Evolutionary conservation across 2,329 filamentous ascomycete species (phyloP), one percentile per base, ranked within the genome.

Genomic region (Pseudohalonectria lignicola): DNA sequence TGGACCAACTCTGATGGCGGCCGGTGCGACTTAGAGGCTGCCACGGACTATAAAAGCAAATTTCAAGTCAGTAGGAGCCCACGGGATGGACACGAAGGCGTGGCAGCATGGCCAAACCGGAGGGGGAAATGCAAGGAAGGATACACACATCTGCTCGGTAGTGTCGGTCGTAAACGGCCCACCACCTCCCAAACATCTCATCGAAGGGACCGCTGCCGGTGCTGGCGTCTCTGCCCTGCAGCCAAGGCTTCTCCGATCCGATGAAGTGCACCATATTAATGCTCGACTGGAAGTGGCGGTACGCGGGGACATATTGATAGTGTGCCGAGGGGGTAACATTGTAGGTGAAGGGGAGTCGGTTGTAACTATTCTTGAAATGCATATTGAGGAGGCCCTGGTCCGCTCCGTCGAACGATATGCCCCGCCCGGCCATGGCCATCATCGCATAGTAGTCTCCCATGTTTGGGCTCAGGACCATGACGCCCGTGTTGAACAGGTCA

Each of bases 251-350:
- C 40, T 85, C 73, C 41, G 79, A 63, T 31, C 92, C 92, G 51
- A 98, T 96, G 60, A 95, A 98, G 62, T 98, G 92, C 19, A 94
- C 81, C 66, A 93, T 74, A 54, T 74, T 88, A 51, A 98, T 94
- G 49, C 77, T 83, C 34, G 82, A 83, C 61, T 93, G 85, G 59
- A 93, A 94, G 66, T 96, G 86, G 47, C 79, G 77, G 61, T 94
- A 98, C 37, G 92, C 92, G 11, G 92, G 92, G 40, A 95, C 72
- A 61, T 96, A 98, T 63, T 98, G 92, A 64, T 98, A 98, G 57
- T 94, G 87, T 18, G 83, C 88, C 45, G 86, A 95, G 1, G 92
- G 92, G 0, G 92, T 98, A 59, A 92, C 92, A 58, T 98, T 98
- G 68, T 96, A 98, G 36, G 80, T 82, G 62, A 98, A 98, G 61